A percentile compares a stretch with the other conserved stretches of the same genome.
phyloP scores from a whole-genome alignment of 2,329 filamentous ascomycete species.

The Ramularia collo-cygni region DNA sequence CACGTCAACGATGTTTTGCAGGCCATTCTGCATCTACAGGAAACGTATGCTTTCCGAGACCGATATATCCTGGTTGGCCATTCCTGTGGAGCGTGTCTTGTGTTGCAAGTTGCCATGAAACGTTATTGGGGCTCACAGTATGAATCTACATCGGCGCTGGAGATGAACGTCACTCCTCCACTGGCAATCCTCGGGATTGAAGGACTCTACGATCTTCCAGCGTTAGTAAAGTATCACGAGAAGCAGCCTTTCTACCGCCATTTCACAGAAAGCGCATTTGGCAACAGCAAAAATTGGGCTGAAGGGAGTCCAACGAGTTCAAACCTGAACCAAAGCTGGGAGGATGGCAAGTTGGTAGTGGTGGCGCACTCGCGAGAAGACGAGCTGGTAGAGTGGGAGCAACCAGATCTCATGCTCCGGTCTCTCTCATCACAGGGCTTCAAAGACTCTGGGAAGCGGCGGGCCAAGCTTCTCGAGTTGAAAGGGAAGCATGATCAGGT shows the following conservation, averaged over 20 bases:
- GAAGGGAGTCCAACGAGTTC: conserved; percentile 47
- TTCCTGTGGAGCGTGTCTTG: conserved; percentile 57
- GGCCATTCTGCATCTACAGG: conserved; percentile 47
- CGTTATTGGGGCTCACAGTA: conserved; percentile 29
- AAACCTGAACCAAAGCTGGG: conserved; percentile 40
- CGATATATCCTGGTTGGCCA: conserved; percentile 55
- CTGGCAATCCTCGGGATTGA: conserved; percentile 53
- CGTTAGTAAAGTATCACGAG: conserved; percentile 41
- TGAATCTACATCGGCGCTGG: conserved; percentile 21
- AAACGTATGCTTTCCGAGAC: conserved; percentile 37
- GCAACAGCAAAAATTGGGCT: conserved; percentile 47
- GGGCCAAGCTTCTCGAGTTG: conserved; percentile 41
- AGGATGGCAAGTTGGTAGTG: conserved; percentile 34
- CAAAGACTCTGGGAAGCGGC: conserved; percentile 24
- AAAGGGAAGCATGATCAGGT: conserved; percentile 57
- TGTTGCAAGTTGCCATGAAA: conserved; percentile 53
- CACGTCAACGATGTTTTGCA: conserved; percentile 53
- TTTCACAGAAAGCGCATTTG: conserved; percentile 58
- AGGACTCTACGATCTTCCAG: conserved; percentile 60
- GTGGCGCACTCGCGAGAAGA: conserved; percentile 43
- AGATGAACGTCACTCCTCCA: conserved; percentile 33
- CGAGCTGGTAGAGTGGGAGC: conserved; percentile 47
- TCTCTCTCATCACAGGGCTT: conserved; percentile 42
- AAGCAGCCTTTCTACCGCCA: conserved; percentile 47
- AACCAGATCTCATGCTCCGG: conserved; percentile 51